These are phyloP conservation scores for Teratosphaeria destructans DNA, from an alignment of 2,329 filamentous ascomycete genomes.

Conservation along the genomic window DNA sequence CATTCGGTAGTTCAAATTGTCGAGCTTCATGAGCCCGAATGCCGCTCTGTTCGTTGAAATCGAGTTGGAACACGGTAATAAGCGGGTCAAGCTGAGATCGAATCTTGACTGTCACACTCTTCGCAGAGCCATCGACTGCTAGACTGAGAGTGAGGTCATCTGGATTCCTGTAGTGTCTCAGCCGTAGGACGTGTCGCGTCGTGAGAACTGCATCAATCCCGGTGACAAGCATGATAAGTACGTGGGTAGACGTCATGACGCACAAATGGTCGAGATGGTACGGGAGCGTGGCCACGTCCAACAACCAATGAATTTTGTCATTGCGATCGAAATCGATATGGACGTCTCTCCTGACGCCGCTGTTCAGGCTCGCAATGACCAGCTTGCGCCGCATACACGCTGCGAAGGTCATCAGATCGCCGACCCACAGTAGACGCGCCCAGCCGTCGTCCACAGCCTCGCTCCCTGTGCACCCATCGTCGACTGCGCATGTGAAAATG, in stretches of 20 bases:
- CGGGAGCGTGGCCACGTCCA: constrained; percentile 46
- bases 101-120: background rate
- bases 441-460: constrained; percentile 35
- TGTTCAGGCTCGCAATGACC: constrained; percentile 25
- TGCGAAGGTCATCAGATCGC: constrained; percentile 39
- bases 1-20: background rate
- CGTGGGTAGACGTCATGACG: constrained; percentile 45
- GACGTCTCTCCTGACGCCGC: constrained; percentile 13
- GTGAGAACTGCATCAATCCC: constrained; percentile 11
- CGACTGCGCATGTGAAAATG: background rate
- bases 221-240: constrained; percentile 31
- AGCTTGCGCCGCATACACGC: constrained; percentile 40
- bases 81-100: background rate
- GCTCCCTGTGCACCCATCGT: background rate
- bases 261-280: constrained; percentile 42
- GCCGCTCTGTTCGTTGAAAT: background rate
- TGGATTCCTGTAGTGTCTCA: constrained; percentile 42
- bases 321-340: constrained; percentile 19
- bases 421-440: constrained; percentile 40
- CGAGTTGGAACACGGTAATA: background rate
- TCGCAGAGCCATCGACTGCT: background rate
- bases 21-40: background rate
- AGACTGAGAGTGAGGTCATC: background rate
- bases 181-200: constrained; percentile 33
- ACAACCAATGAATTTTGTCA: constrained; percentile 37